These are phyloP conservation scores for Leccinum solheimii DNA, from an alignment of 1,284 basidiomycete species.

Conservation along the genomic window DNA sequence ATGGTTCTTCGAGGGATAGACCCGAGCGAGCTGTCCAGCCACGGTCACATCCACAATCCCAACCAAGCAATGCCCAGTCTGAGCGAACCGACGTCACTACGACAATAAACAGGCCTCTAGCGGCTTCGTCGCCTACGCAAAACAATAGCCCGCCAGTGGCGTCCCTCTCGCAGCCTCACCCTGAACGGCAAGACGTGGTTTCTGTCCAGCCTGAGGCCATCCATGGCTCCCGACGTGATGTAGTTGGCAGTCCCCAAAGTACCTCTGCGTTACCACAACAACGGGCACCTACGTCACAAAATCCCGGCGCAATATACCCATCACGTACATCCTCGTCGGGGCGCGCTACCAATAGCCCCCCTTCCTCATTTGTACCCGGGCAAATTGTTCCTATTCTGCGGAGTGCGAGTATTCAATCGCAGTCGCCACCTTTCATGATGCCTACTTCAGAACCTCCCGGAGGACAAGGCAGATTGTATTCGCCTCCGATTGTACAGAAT, in stretches of 20 bases:
- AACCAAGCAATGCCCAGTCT: slow-evolving; percentile 1
- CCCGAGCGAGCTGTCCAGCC: slow-evolving; percentile 30
- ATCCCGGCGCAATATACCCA: slow-evolving; percentile 14
- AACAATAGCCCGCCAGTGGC: slow-evolving; percentile 4
- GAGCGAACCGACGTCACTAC: slow-evolving; percentile 2
- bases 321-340: slow-evolving; percentile 24
- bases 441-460: slow-evolving; percentile 17
- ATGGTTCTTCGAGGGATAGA: slow-evolving; percentile 12
- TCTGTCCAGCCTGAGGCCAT: slow-evolving; percentile 2
- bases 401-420: slow-evolving; percentile 41
- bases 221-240: slow-evolving; percentile 11
- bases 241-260: slow-evolving; percentile 1
- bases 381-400: slow-evolving; percentile 44
- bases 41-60: slow-evolving; percentile 7
- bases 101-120: not conserved
- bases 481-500: slow-evolving; percentile 20
- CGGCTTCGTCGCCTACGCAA: slow-evolving; percentile 5
- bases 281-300: slow-evolving; percentile 22
- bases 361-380: slow-evolving; percentile 39
- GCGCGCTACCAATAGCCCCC: slow-evolving; percentile 15
- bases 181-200: slow-evolving; percentile 7
- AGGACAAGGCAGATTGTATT: slow-evolving; percentile 13
- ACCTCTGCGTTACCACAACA: slow-evolving; percentile 24
- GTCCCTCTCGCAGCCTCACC: slow-evolving; percentile 5
- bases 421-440: slow-evolving; percentile 21